These are phyloP conservation scores for Silene conica DNA, from an alignment of 148 eudicot genomes.

Conservation along the genomic window DNA sequence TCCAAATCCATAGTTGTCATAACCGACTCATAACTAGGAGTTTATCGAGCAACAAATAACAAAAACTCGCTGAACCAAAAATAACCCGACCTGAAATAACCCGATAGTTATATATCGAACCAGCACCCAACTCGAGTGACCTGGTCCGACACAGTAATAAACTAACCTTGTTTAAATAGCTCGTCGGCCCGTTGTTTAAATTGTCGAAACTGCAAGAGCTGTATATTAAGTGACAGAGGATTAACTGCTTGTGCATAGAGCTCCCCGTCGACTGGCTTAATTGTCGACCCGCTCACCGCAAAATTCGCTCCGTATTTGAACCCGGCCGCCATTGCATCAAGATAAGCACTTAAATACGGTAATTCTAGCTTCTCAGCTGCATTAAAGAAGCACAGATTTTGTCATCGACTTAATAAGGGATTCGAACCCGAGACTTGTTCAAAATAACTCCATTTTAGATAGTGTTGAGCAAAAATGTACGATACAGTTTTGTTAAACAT, in stretches of 20 bases:
- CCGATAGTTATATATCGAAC: too few species aligned
- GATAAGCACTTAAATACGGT: conserved; percentile 57
- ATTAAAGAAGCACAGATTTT: not conserved
- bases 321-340: conserved; percentile 61
- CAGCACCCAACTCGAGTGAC: too few species aligned
- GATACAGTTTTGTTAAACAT: too few species aligned
- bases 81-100: too few species aligned
- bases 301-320: conserved; percentile 73
- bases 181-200: conserved; percentile 38
- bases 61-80: too few species aligned
- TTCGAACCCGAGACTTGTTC: too few species aligned
- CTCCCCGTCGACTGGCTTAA: conserved; percentile 51
- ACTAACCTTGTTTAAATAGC: not conserved
- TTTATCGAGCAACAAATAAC: too few species aligned
- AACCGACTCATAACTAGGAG: too few species aligned
- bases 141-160: not conserved
- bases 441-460: too few species aligned
- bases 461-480: too few species aligned
- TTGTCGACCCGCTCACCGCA: conserved; percentile 61
- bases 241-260: conserved; percentile 45
- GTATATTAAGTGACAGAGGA: conserved; percentile 73
- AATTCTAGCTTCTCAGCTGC: conserved; percentile 54
- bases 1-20: too few species aligned
- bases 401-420: not conserved
- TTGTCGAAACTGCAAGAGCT: conserved; percentile 50